Conservation (phyloP, 1,284 basidiomycete species). For the Austroboletus niveus region DNA sequence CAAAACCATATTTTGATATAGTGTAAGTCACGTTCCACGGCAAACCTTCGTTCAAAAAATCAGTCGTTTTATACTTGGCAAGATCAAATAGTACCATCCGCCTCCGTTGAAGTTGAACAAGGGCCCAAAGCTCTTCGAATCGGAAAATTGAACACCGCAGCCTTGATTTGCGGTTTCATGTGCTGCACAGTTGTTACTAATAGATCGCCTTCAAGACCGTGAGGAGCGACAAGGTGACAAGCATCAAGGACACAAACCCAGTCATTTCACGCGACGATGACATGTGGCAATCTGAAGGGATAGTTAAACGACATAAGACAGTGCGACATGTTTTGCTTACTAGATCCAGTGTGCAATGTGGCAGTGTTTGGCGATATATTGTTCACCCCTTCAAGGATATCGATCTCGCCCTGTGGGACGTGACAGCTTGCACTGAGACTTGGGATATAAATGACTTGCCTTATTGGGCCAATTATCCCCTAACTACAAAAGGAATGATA, state of each 20-base stretch:
- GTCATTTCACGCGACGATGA: constrained; percentile 18
- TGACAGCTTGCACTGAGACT: background rate
- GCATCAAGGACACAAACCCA: constrained; percentile 16
- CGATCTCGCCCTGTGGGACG: constrained; percentile 31
- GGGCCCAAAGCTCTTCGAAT: constrained; percentile 34
- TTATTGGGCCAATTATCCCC: constrained; percentile 22
- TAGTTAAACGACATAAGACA: background rate
- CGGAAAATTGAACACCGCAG: constrained; percentile 43
- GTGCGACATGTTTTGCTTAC: constrained; percentile 10
- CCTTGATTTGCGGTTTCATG: constrained; percentile 39
- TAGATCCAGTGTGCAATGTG: constrained; percentile 19
- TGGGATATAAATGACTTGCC: background rate
- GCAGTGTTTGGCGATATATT: constrained; percentile 26
- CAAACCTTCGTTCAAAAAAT: constrained; percentile 18
- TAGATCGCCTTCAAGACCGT: constrained; percentile 11
- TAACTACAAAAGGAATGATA: constrained; percentile 13
- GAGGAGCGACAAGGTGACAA: background rate
- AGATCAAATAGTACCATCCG: constrained; percentile 33
- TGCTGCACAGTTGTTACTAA: constrained; percentile 23
- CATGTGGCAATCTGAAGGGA: constrained; percentile 21
- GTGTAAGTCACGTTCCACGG: constrained; percentile 17
- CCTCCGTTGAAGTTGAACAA: constrained; percentile 41
- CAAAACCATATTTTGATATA: constrained; percentile 26
- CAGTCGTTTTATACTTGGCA: background rate
- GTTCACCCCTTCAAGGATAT: constrained; percentile 35